Evolutionary conservation across 129 eudicot genomes (phyloP).

Genomic region (Gnaphalium uliginosum): DNA sequence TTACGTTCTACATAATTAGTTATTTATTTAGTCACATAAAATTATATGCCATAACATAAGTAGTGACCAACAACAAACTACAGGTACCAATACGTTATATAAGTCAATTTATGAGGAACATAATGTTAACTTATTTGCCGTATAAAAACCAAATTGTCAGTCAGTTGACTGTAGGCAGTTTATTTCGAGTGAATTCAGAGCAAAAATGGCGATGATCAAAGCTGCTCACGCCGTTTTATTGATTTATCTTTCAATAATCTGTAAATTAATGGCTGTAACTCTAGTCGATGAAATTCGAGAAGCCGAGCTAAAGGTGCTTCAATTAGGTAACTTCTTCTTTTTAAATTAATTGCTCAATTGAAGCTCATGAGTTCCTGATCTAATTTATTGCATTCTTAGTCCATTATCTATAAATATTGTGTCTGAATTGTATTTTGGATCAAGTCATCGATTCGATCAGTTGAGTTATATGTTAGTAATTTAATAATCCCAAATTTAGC

Average conservation of each 20-base stretch:
- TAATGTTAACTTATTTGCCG: too few relatives aligned
- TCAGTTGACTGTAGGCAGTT: too few relatives aligned
- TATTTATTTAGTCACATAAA: too few relatives aligned
- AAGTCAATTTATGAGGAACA: too few relatives aligned
- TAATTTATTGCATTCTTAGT: not conserved
- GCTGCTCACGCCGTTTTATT: constrained; percentile 25
- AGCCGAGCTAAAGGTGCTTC: constrained; percentile 31
- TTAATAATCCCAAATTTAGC: too few relatives aligned
- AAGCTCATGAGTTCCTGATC: constrained; percentile 1
- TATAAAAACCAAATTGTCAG: too few relatives aligned
- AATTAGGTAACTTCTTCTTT: constrained; percentile 23
- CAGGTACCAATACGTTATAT: too few relatives aligned
- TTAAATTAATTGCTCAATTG: not conserved
- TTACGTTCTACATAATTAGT: too few relatives aligned
- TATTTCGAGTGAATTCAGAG: not conserved
- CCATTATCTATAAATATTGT: too few relatives aligned
- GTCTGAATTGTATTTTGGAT: too few relatives aligned
- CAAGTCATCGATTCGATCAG: too few relatives aligned
- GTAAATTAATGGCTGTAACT: not conserved
- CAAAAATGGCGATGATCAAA: constrained; percentile 31
- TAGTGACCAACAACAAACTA: not conserved
- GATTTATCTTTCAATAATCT: constrained; percentile 11
- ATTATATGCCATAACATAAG: not conserved
- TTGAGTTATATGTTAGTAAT: too few relatives aligned
- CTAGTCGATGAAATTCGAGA: constrained; percentile 30